A percentile compares a stretch with the other conserved stretches of the same genome.
Conservation (phyloP, 768 basidiomycete species). For the Termitomyces bulborhizus region DNA sequence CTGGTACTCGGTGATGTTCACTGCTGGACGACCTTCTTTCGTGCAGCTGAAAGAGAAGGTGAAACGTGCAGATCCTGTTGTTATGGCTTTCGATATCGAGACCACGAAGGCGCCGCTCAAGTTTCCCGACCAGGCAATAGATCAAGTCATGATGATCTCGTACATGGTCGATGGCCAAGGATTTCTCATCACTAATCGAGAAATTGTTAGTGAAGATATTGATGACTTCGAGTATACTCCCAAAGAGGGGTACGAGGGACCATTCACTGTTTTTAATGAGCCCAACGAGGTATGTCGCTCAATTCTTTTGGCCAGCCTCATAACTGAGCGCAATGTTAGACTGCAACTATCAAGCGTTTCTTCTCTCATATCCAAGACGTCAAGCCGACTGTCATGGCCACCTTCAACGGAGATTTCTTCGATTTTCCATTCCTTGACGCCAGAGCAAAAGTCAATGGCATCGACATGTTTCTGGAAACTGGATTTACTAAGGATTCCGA, state of each 20-base stretch:
- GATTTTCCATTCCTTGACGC: conserved; percentile 97
- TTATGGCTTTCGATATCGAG: conserved; percentile 99
- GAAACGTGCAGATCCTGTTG: conserved; percentile 97
- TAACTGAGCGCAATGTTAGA: conserved; percentile 33
- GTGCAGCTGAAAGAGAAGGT: conserved; percentile 73
- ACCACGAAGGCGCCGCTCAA: conserved; percentile 99
- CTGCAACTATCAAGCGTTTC: conserved; percentile 76
- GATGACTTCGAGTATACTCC: conserved; percentile 99
- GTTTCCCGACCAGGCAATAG: conserved; percentile 92
- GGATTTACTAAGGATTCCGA: conserved; percentile 90
- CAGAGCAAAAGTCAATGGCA: conserved; percentile 78
- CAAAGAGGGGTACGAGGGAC: conserved; percentile 95
- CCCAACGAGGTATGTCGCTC: conserved; percentile 67
- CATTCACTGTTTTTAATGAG: conserved; percentile 94
- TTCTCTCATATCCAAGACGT: conserved; percentile 92
- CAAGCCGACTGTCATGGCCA: conserved; percentile 95
- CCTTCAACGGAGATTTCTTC: conserved; percentile 99
- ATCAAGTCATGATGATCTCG: conserved; percentile 99
- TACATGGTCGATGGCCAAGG: conserved; percentile 99
- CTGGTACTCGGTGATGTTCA: conserved; percentile 92
- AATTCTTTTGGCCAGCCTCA: background rate
- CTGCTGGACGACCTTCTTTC: conserved; percentile 73
- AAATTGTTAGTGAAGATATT: conserved; percentile 96
- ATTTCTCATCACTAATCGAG: conserved; percentile 94
- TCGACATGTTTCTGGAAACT: conserved; percentile 94